These are phyloP conservation scores for Vicia sativa DNA, from an alignment of 306 rosid species.

Conservation along the genomic window DNA sequence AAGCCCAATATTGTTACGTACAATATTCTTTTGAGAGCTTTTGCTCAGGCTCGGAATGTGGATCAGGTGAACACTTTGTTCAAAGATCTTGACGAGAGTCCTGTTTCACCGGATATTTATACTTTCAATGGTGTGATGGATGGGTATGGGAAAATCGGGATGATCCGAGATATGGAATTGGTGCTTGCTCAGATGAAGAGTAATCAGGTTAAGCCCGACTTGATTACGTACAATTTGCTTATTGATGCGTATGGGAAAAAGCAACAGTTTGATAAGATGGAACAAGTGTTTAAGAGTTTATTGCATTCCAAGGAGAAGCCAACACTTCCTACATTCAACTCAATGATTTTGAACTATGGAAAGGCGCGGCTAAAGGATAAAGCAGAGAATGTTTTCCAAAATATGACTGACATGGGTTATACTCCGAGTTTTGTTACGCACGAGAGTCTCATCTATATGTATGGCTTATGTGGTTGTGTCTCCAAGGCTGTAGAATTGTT, in stretches of 20 bases:
- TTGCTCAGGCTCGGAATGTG: constrained; percentile 72
- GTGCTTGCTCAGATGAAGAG: constrained; percentile 81
- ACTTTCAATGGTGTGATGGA: constrained; percentile 95
- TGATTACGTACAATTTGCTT: constrained; percentile 77
- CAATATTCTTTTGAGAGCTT: constrained; percentile 87
- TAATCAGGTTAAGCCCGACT: constrained; percentile 74
- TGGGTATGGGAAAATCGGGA: constrained; percentile 85
- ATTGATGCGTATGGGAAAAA: constrained; percentile 93
- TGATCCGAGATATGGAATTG: constrained; percentile 86
- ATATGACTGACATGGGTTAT: constrained; percentile 74
- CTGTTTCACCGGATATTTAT: constrained; percentile 72
- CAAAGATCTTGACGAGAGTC: constrained; percentile 84
- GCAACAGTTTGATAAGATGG: constrained; percentile 92
- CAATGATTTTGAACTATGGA: constrained; percentile 91
- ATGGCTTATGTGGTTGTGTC: constrained; percentile 75
- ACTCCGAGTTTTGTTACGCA: constrained; percentile 72
- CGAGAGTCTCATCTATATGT: constrained; percentile 84
- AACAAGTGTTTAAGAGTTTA: constrained; percentile 89
- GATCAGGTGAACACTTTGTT: constrained; percentile 69
- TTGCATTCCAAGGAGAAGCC: constrained; percentile 77
- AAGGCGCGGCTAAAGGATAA: constrained; percentile 75
- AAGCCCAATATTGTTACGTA: constrained; percentile 86
- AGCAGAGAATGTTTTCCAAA: constrained; percentile 64
- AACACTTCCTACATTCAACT: constrained; percentile 83
- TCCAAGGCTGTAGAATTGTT: constrained; percentile 75